Percentiles rank a stretch among this genome's conserved stretches.
Evolutionary conservation across 768 basidiomycete species (phyloP).

Genomic region (Lentinula detonsa): DNA sequence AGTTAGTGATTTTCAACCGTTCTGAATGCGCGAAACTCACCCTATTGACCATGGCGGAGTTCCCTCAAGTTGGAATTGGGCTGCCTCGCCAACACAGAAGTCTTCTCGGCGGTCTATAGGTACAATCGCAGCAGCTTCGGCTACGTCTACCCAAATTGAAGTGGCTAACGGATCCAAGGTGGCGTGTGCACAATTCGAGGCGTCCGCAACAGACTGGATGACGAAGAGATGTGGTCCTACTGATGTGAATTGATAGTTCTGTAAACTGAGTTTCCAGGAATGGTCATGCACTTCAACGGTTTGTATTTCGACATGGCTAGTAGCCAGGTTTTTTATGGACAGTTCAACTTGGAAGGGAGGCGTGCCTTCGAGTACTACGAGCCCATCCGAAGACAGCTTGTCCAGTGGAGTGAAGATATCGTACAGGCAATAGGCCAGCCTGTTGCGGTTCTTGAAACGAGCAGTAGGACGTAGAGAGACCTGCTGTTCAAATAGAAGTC

Average conservation of each 20-base stretch:
- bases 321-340: slow-evolving; percentile 69
- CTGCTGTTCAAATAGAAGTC: slow-evolving; percentile 80
- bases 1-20: slow-evolving; percentile 8
- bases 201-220: slow-evolving; percentile 75
- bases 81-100: slow-evolving; percentile 84
- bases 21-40: slow-evolving; percentile 30
- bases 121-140: slow-evolving; percentile 90
- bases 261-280: slow-evolving; percentile 69
- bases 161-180: slow-evolving; percentile 53
- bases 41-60: slow-evolving; percentile 89
- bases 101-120: slow-evolving; percentile 75
- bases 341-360: slow-evolving; percentile 82
- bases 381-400: slow-evolving; percentile 44
- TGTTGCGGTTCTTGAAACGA: slow-evolving; percentile 60
- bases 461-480: slow-evolving; percentile 79
- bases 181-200: slow-evolving; percentile 75
- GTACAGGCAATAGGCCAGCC: slow-evolving; percentile 70
- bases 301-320: slow-evolving; percentile 56
- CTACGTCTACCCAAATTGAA: slow-evolving; percentile 86
- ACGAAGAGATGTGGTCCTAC: slow-evolving; percentile 78
- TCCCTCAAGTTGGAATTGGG: slow-evolving; percentile 92
- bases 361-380: slow-evolving; percentile 70
- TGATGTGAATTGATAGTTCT: slow-evolving; percentile 66
- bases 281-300: slow-evolving; percentile 42
- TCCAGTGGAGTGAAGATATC: slow-evolving; percentile 59